A percentile compares a stretch with the other conserved stretches of the same genome.
These are phyloP conservation scores for Penicillium sp. DNA, from an alignment of 2,329 filamentous ascomycete genomes.

Conservation along the genomic window DNA sequence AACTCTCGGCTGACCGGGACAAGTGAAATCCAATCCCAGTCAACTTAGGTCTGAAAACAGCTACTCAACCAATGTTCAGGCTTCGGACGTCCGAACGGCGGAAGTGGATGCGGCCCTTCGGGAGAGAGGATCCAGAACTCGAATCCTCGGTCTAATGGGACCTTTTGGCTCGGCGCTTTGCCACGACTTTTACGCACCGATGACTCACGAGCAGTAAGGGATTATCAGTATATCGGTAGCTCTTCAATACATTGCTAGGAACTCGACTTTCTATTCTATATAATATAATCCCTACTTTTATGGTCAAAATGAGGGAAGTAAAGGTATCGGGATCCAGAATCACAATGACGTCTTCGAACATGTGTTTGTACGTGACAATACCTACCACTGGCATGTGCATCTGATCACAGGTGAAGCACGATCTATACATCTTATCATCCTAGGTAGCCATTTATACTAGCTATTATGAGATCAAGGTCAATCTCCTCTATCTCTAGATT, in stretches of 20 bases:
- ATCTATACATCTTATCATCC: neutral
- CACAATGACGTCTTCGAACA: constrained; percentile 20
- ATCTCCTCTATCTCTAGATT: neutral
- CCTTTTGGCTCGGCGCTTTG: constrained; percentile 12
- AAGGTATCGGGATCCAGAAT: constrained; percentile 6
- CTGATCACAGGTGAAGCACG: neutral
- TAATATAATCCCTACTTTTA: neutral
- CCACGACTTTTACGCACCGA: neutral
- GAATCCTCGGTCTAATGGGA: constrained; percentile 40
- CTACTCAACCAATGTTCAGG: constrained; percentile 20
- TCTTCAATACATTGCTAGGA: neutral
- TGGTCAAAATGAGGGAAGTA: neutral
- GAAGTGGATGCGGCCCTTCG: constrained; percentile 30
- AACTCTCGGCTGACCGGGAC: constrained; percentile 40
- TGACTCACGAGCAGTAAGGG: neutral
- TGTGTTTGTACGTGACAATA: constrained; percentile 19
- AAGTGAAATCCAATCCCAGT: constrained; percentile 16
- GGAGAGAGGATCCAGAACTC: constrained; percentile 36
- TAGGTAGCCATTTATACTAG: too few relatives aligned
- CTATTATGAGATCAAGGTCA: neutral
- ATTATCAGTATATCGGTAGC: constrained; percentile 7
- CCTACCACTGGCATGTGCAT: constrained; percentile 22
- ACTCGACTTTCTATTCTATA: neutral
- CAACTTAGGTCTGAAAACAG: constrained; percentile 19
- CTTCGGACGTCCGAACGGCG: constrained; percentile 26